phyloP scores from a whole-genome alignment of 148 eudicot genomes.

The Rhododendron simsii region DNA sequence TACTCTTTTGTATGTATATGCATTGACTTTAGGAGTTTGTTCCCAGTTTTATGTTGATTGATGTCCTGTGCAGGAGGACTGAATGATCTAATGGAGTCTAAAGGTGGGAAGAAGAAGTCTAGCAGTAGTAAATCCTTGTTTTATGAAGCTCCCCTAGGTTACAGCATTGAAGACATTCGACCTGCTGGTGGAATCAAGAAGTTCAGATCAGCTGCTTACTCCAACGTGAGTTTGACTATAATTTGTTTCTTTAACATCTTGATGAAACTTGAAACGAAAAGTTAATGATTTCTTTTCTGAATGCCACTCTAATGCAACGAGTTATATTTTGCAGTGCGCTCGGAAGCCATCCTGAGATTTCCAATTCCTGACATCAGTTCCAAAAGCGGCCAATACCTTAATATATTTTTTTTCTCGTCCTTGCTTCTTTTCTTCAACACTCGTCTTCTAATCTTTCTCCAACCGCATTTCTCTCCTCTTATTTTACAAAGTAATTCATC shows the following conservation, averaged over 20 bases:
- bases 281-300: background rate
- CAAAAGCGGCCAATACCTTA: constrained; percentile 7
- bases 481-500: background rate
- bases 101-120: constrained; percentile 70
- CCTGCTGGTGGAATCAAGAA: constrained; percentile 84
- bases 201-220: constrained; percentile 93
- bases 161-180: constrained; percentile 88
- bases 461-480: constrained; percentile 1
- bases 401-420: background rate
- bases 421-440: background rate
- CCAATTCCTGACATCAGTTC: constrained; percentile 4
- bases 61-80: constrained; percentile 22
- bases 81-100: constrained; percentile 83
- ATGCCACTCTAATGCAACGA: background rate
- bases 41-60: constrained; percentile 2
- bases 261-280: background rate
- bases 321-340: constrained; percentile 41
- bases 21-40: background rate
- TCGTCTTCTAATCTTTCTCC: constrained; percentile 14
- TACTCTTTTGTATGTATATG: background rate
- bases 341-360: constrained; percentile 65
- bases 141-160: constrained; percentile 90
- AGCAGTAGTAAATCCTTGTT: constrained; percentile 58
- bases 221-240: constrained; percentile 51
- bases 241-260: background rate